A percentile compares a stretch with the other conserved stretches of the same genome.
phyloP scores from a whole-genome alignment of 805 yeast species.

The Lachancea kluyveri region DNA sequence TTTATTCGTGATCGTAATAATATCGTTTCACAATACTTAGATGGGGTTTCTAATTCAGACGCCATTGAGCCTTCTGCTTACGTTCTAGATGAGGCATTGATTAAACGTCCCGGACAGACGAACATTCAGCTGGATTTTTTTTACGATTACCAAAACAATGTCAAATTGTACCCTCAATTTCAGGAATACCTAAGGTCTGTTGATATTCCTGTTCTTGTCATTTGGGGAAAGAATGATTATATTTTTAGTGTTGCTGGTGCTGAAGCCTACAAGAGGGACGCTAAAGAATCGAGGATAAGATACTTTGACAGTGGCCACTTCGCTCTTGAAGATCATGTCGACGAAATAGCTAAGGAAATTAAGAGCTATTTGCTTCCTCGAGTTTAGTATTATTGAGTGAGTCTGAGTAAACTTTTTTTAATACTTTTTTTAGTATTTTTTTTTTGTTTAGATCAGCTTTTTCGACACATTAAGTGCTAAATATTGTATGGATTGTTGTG shows the following conservation, averaged over 20 bases:
- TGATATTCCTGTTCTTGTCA: constrained; percentile 32
- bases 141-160: constrained; percentile 33
- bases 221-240: constrained; percentile 38
- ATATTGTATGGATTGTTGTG: too few relatives aligned
- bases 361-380: too few relatives aligned
- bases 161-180: constrained; percentile 32
- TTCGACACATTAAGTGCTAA: too few relatives aligned
- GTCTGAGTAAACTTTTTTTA: too few relatives aligned
- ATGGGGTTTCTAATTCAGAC: constrained; percentile 24
- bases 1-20: constrained; percentile 16
- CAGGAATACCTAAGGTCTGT: constrained; percentile 30
- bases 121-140: constrained; percentile 32
- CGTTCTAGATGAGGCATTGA: constrained; percentile 27
- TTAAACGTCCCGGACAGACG: constrained; percentile 22
- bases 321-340: constrained; percentile 29
- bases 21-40: constrained; percentile 28
- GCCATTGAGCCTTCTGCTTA: constrained; percentile 31
- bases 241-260: constrained; percentile 35
- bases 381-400: too few relatives aligned
- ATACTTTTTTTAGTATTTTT: too few relatives aligned
- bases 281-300: constrained; percentile 24
- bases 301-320: constrained; percentile 36
- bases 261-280: constrained; percentile 33
- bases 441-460: too few relatives aligned
- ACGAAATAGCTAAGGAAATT: constrained; percentile 30